phyloP scores from a whole-genome alignment of 2,329 filamentous ascomycete genomes.

The Aspergillus aculeatus region DNA sequence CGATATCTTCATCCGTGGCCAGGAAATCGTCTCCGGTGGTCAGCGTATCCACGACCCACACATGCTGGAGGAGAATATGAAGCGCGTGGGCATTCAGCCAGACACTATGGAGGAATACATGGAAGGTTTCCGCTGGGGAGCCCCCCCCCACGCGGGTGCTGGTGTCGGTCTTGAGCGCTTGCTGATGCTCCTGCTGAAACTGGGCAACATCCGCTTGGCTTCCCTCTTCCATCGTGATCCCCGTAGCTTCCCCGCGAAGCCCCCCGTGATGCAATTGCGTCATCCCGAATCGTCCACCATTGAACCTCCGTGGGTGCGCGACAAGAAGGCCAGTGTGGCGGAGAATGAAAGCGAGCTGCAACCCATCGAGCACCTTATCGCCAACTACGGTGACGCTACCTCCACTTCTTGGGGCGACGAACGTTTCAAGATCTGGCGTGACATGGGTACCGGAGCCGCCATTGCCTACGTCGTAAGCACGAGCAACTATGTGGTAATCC shows the following conservation, averaged over 20 bases:
- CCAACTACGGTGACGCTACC: constrained; percentile 91
- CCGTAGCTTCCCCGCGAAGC: constrained; percentile 73
- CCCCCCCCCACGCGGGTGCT: constrained; percentile 84
- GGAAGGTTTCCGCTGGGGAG: constrained; percentile 81
- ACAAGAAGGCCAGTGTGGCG: constrained; percentile 41
- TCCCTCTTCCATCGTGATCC: constrained; percentile 87
- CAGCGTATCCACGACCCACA: constrained; percentile 85
- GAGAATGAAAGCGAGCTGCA: constrained; percentile 59
- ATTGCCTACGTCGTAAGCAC: constrained; percentile 77
- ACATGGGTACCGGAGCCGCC: constrained; percentile 74
- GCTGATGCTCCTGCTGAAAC: constrained; percentile 77
- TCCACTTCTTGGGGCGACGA: constrained; percentile 94
- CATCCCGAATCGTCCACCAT: constrained; percentile 86
- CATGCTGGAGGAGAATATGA: constrained; percentile 75
- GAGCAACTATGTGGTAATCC: constrained; percentile 73
- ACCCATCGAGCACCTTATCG: constrained; percentile 80
- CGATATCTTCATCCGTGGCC: constrained; percentile 89
- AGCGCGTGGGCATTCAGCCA: constrained; percentile 70
- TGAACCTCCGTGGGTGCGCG: constrained; percentile 60
- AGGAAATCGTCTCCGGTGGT: constrained; percentile 88
- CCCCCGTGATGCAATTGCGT: constrained; percentile 64
- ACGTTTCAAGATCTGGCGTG: constrained; percentile 83
- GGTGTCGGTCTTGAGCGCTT: constrained; percentile 89
- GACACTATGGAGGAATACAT: constrained; percentile 89
- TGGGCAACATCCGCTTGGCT: constrained; percentile 86